phyloP scores from a whole-genome alignment of 2,329 filamentous ascomycete genomes.

The Aschersonia sp. region DNA sequence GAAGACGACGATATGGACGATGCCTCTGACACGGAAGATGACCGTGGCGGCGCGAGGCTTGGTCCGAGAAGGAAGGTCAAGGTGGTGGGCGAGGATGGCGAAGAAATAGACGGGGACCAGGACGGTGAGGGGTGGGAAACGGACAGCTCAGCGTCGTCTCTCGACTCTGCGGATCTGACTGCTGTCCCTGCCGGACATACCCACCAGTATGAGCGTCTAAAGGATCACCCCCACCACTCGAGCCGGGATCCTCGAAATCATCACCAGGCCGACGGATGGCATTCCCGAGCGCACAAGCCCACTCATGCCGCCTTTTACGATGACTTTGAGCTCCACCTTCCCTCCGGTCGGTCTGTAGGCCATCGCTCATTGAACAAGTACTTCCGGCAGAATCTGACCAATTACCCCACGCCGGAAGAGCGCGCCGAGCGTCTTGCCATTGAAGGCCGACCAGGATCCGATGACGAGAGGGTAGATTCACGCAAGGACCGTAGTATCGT shows the following conservation, averaged over 20 bases:
- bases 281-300: constrained; percentile 68
- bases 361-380: constrained; percentile 80
- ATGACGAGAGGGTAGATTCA: constrained; percentile 20
- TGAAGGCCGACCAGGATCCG: constrained; percentile 20
- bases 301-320: constrained; percentile 70
- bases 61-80: constrained; percentile 43
- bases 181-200: constrained; percentile 60
- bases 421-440: constrained; percentile 53
- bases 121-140: constrained; percentile 85
- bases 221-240: constrained; percentile 62
- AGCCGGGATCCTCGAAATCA: constrained; percentile 57
- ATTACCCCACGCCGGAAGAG: constrained; percentile 67
- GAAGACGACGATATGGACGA: constrained; percentile 46
- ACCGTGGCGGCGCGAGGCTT: constrained; percentile 52
- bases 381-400: constrained; percentile 83
- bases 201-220: constrained; percentile 57
- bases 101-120: constrained; percentile 34
- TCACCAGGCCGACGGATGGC: constrained; percentile 61
- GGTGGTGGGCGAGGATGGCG: constrained; percentile 34
- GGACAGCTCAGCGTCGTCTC: constrained; percentile 76
- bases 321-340: constrained; percentile 87
- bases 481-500: constrained; percentile 11
- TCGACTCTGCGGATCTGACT: constrained; percentile 73
- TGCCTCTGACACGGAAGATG: constrained; percentile 25
- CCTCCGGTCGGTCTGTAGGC: constrained; percentile 76